A percentile compares a stretch with the other conserved stretches of the same genome.
phyloP scores from a whole-genome alignment of 1,139 yeast genomes.

The Suhomyces coccinellae region DNA sequence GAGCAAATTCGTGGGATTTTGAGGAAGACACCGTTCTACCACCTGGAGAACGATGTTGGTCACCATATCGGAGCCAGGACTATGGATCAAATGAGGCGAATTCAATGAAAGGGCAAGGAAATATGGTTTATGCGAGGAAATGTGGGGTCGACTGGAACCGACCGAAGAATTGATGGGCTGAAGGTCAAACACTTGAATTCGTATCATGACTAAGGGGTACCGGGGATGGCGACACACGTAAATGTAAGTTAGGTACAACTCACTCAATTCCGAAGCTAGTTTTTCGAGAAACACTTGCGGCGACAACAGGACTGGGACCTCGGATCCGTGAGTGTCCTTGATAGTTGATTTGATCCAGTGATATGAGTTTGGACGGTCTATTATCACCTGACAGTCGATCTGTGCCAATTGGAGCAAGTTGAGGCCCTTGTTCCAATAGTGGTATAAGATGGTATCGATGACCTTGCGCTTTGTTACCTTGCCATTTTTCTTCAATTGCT shows the following conservation, averaged over 20 bases:
- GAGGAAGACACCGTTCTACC: constrained; percentile 54
- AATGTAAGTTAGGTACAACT: constrained; percentile 56
- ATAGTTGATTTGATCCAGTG: constrained; percentile 64
- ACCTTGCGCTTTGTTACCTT: constrained; percentile 43
- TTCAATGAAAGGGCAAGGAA: constrained; percentile 67
- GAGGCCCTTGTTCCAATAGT: constrained; percentile 64
- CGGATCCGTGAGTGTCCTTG: constrained; percentile 36
- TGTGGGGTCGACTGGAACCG: constrained; percentile 32
- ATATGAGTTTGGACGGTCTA: constrained; percentile 54
- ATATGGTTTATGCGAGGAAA: constrained; percentile 57
- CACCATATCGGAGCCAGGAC: constrained; percentile 48
- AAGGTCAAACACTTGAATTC: constrained; percentile 70
- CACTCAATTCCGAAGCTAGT: constrained; percentile 49
- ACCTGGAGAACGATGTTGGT: constrained; percentile 59
- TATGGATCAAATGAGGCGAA: constrained; percentile 66
- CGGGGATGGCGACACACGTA: constrained; percentile 69
- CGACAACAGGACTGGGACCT: constrained; percentile 37
- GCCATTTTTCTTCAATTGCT: constrained; percentile 14
- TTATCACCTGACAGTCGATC: constrained; percentile 63
- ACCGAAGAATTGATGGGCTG: constrained; percentile 23
- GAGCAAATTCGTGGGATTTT: constrained; percentile 30
- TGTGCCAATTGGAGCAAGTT: constrained; percentile 72
- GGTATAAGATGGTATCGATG: constrained; percentile 51
- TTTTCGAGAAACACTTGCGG: constrained; percentile 49
- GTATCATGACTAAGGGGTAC: constrained; percentile 56